Evolutionary conservation across 1,284 basidiomycete genomes (phyloP).

Genomic region (Leccinum pachyderme): DNA sequence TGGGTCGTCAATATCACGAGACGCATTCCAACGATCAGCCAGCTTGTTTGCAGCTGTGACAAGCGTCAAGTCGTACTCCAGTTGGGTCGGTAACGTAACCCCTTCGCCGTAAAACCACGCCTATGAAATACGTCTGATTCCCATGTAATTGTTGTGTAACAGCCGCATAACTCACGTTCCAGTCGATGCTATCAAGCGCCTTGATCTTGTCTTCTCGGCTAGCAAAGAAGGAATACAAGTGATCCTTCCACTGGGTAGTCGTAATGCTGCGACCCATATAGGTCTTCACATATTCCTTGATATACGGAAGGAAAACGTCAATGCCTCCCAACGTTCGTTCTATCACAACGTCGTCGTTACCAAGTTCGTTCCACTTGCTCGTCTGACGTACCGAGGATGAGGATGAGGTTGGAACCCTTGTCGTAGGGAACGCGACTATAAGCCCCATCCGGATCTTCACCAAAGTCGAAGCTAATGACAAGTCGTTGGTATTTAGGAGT

Average conservation of each 20-base stretch:
- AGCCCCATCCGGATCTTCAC: conserved; percentile 74
- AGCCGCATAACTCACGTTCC: conserved; percentile 55
- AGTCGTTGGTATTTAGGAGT: conserved; percentile 81
- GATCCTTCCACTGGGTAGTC: conserved; percentile 85
- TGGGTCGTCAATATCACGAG: conserved; percentile 50
- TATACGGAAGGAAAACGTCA: conserved; percentile 80
- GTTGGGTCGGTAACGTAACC: conserved; percentile 69
- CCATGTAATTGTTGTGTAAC: not conserved
- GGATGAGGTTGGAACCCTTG: conserved; percentile 32
- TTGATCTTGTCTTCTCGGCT: conserved; percentile 63
- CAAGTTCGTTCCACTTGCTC: not conserved
- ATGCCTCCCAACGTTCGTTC: conserved; percentile 86
- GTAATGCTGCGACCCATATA: conserved; percentile 86
- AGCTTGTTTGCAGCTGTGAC: conserved; percentile 71
- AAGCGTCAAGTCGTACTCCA: conserved; percentile 82
- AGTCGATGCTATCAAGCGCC: conserved; percentile 76
- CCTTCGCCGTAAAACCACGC: conserved; percentile 91
- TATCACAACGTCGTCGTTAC: conserved; percentile 23
- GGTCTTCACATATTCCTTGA: conserved; percentile 76
- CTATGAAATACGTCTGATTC: conserved; percentile 34
- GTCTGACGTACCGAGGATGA: conserved; percentile 52
- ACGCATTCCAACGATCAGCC: conserved; percentile 76
- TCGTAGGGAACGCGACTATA: conserved; percentile 33
- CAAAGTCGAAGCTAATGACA: conserved; percentile 77
- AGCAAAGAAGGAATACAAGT: conserved; percentile 81